Percentiles rank a stretch among this genome's conserved stretches.
These are phyloP conservation scores for Miscanthus sacchariflorus DNA, from an alignment of 202 grass and related monocot genomes.

Conservation along the genomic window DNA sequence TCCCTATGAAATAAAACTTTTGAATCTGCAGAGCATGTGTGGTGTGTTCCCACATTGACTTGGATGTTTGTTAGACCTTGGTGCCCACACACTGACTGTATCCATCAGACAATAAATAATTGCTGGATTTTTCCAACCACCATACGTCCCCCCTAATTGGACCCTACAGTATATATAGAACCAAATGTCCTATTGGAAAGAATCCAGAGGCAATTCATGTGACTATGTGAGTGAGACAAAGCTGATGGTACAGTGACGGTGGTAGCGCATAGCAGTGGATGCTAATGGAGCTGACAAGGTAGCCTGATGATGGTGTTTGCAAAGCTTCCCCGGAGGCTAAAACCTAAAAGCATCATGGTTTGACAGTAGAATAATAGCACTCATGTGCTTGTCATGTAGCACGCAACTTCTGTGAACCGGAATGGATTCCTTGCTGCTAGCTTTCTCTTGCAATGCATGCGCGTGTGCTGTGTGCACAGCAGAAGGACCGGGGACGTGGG, in stretches of 20 bases:
- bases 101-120: conserved; percentile 32
- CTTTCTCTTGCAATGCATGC: not conserved
- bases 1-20: conserved; percentile 32
- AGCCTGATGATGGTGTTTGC: not conserved
- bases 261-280: not conserved
- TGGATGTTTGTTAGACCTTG: conserved; percentile 41
- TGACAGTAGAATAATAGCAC: not conserved
- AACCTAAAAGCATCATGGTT: not conserved
- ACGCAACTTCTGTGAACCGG: not conserved
- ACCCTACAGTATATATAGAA: not conserved
- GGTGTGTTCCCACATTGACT: conserved; percentile 41
- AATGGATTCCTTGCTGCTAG: not conserved
- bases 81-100: conserved; percentile 37
- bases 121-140: conserved; percentile 40
- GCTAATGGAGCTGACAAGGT: not conserved
- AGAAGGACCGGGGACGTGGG: not conserved
- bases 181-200: conserved; percentile 27
- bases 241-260: not conserved
- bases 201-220: conserved; percentile 16
- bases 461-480: not conserved
- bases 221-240: conserved; percentile 49
- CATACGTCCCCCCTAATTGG: not conserved
- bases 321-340: conserved; percentile 16
- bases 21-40: conserved; percentile 39
- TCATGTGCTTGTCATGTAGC: conserved; percentile 20